Conservation (phyloP, 1,139 yeast species). For the Geotrichum klebahnii region DNA sequence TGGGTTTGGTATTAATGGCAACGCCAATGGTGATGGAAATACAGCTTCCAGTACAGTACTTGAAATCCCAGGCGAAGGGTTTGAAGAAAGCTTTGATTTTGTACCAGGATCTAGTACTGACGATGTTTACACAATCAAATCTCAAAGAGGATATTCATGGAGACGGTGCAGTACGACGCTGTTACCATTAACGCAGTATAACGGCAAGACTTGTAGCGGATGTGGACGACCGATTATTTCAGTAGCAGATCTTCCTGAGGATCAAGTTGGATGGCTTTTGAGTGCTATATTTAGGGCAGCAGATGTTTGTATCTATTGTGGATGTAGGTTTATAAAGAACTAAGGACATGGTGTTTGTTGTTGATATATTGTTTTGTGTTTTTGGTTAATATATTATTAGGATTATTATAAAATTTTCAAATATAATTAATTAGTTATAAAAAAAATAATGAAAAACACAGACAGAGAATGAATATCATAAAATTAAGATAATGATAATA, state of each 20-base stretch:
- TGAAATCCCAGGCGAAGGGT: constrained; percentile 15
- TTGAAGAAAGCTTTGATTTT: constrained; percentile 18
- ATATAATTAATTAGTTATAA: background rate
- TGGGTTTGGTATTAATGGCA: background rate
- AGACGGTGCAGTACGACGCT: constrained; percentile 18
- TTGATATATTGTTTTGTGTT: background rate
- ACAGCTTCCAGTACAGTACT: too few species aligned
- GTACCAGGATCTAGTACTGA: background rate
- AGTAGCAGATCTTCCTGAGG: background rate
- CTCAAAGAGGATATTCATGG: constrained; percentile 18
- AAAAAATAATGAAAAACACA: background rate
- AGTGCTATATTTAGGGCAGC: constrained; percentile 10
- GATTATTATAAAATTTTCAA: background rate
- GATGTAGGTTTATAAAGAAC: constrained; percentile 17
- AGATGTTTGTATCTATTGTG: constrained; percentile 22
- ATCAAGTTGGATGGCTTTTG: constrained; percentile 4
- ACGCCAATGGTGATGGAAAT: background rate
- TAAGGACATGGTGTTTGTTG: too few species aligned
- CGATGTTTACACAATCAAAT: constrained; percentile 9
- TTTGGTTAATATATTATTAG: background rate
- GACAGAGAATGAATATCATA: too few species aligned
- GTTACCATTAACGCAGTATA: constrained; percentile 15
- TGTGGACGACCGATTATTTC: constrained; percentile 15
- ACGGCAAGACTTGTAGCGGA: constrained; percentile 19
- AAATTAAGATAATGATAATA: background rate